phyloP scores from a whole-genome alignment of 176 grass and related monocot genomes.

The Puccinellia tenuiflora region DNA sequence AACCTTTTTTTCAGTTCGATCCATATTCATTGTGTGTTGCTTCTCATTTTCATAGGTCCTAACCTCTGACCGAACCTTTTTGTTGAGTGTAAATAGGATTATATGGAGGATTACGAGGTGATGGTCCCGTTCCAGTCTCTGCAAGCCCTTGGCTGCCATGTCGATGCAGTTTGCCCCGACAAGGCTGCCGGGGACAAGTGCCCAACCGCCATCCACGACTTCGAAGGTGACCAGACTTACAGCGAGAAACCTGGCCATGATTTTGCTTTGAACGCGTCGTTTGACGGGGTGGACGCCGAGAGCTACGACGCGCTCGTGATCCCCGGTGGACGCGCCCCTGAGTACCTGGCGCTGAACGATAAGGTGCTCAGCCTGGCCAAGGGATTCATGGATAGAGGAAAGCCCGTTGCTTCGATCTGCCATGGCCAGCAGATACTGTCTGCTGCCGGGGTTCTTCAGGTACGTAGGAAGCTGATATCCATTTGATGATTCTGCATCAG shows the following conservation, averaged over 20 bases:
- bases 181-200: slow-evolving; percentile 75
- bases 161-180: slow-evolving; percentile 66
- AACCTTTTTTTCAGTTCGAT: too few species aligned
- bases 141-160: slow-evolving; percentile 87
- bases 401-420: slow-evolving; percentile 89
- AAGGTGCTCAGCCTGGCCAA: slow-evolving; percentile 63
- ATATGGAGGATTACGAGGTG: slow-evolving; percentile 97
- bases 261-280: slow-evolving; percentile 71
- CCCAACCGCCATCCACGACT: slow-evolving; percentile 86
- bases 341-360: slow-evolving; percentile 80
- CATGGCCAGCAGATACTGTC: slow-evolving; percentile 87
- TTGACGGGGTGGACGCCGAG: slow-evolving; percentile 45
- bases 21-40: too few species aligned
- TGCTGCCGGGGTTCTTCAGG: slow-evolving; percentile 85
- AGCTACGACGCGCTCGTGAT: slow-evolving; percentile 85
- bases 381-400: slow-evolving; percentile 61
- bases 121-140: slow-evolving; percentile 96
- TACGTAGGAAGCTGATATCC: slow-evolving; percentile 1
- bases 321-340: slow-evolving; percentile 80
- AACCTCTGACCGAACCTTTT: neutral
- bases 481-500: neutral
- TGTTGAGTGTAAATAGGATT: slow-evolving; percentile 46
- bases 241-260: slow-evolving; percentile 97
- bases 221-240: slow-evolving; percentile 95
- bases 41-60: too few species aligned